Conservation (phyloP, 2,329 filamentous ascomycete genomes). For the Cyclaneusma minus region DNA sequence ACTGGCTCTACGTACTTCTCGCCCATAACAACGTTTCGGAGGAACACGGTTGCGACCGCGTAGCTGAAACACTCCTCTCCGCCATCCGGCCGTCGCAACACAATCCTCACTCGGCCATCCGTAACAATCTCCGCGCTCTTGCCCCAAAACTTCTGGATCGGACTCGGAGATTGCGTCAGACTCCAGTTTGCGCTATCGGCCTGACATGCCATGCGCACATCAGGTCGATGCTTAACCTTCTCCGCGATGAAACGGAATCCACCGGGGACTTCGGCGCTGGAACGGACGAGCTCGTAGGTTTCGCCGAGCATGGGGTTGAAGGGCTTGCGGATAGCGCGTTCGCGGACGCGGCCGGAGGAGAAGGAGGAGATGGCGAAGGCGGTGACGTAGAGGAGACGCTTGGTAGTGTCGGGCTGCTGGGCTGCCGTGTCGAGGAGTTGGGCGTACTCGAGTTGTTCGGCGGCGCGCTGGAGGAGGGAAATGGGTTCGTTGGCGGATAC, state of each 20-base stretch:
- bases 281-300: slow-evolving; percentile 81
- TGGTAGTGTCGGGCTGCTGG: slow-evolving; percentile 38
- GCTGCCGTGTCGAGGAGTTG: slow-evolving; percentile 66
- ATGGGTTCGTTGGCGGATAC: slow-evolving; percentile 90
- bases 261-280: slow-evolving; percentile 53
- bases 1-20: slow-evolving; percentile 97
- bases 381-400: slow-evolving; percentile 70
- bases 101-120: slow-evolving; percentile 70
- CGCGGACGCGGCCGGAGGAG: slow-evolving; percentile 67
- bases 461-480: slow-evolving; percentile 73
- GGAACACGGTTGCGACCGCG: slow-evolving; percentile 74
- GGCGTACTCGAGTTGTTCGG: slow-evolving; percentile 85
- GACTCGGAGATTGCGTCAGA: slow-evolving; percentile 72
- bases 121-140: slow-evolving; percentile 92
- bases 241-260: slow-evolving; percentile 89
- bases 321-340: slow-evolving; percentile 85
- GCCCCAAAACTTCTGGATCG: slow-evolving; percentile 96
- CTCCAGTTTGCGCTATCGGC: slow-evolving; percentile 79
- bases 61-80: slow-evolving; percentile 77
- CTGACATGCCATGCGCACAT: slow-evolving; percentile 86
- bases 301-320: slow-evolving; percentile 96
- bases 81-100: slow-evolving; percentile 48
- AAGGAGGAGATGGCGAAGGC: slow-evolving; percentile 86
- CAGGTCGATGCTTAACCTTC: slow-evolving; percentile 84
- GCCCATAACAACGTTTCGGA: slow-evolving; percentile 91